phyloP scores from a whole-genome alignment of 2,329 filamentous ascomycete genomes.

The Endothia cerciana region DNA sequence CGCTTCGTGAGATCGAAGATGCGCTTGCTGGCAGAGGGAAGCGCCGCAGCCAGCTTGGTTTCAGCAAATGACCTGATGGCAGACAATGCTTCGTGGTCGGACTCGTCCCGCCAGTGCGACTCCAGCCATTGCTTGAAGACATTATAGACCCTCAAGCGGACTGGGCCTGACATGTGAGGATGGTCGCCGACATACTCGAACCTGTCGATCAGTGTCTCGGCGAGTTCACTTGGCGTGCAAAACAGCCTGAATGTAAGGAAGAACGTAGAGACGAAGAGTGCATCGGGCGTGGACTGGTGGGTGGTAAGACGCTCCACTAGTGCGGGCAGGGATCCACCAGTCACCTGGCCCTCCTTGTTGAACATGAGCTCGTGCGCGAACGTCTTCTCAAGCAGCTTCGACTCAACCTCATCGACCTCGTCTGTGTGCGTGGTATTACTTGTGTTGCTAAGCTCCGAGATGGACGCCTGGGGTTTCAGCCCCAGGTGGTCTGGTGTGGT shows the following conservation, averaged over 20 bases:
- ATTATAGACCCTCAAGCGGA: constrained; percentile 91
- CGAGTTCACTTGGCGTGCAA: constrained; percentile 77
- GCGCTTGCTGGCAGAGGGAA: constrained; percentile 80
- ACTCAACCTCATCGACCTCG: constrained; percentile 79
- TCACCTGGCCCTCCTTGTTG: constrained; percentile 94
- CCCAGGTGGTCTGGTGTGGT: constrained; percentile 76
- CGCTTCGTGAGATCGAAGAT: constrained; percentile 79
- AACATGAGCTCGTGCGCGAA: constrained; percentile 89
- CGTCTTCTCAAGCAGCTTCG: constrained; percentile 85
- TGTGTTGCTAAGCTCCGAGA: constrained; percentile 69
- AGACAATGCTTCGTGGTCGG: constrained; percentile 75
- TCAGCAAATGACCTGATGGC: constrained; percentile 82
- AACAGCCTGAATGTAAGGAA: constrained; percentile 96
- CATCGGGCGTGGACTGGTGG: constrained; percentile 89
- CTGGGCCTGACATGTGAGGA: constrained; percentile 73
- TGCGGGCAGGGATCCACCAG: constrained; percentile 85
- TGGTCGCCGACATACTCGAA: constrained; percentile 90
- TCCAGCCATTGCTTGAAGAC: constrained; percentile 97
- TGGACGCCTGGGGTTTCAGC: constrained; percentile 62
- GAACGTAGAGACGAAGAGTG: constrained; percentile 90
- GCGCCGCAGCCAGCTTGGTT: constrained; percentile 65
- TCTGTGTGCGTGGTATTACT: constrained; percentile 71
- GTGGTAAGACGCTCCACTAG: constrained; percentile 93
- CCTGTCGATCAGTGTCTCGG: constrained; percentile 81
- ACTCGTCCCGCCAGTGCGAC: constrained; percentile 87